Evolutionary conservation across 2,329 filamentous ascomycete species (phyloP).

Genomic region (Aspergillus flavus): DNA sequence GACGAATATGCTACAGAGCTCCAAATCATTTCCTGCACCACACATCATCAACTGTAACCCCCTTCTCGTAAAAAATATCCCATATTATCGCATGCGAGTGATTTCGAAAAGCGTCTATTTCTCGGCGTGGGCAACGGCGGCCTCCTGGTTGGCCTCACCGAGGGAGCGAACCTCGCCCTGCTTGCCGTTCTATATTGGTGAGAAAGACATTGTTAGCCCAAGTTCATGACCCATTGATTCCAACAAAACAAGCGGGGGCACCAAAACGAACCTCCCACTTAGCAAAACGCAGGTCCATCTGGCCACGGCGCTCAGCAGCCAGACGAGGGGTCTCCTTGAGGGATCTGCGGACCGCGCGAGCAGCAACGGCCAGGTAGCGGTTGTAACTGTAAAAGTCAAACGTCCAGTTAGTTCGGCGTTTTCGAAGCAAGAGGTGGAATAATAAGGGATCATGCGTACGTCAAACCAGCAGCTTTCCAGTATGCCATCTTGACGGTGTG

Average conservation of each 20-base stretch:
- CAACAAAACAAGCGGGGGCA: conserved; percentile 10
- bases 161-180: conserved; percentile 82
- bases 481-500: conserved; percentile 76
- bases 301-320: conserved; percentile 82
- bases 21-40: conserved; percentile 29
- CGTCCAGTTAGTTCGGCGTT: conserved; percentile 1
- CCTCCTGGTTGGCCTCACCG: conserved; percentile 56
- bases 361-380: conserved; percentile 95
- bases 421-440: not conserved
- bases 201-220: conserved; percentile 34
- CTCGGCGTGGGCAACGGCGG: conserved; percentile 47
- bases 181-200: conserved; percentile 78
- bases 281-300: conserved; percentile 84
- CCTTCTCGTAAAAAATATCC: conserved; percentile 21
- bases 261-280: conserved; percentile 86
- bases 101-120: conserved; percentile 39
- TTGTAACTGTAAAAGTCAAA: conserved; percentile 76
- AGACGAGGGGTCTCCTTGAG: conserved; percentile 95
- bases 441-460: conserved; percentile 60
- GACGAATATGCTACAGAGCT: conserved; percentile 43
- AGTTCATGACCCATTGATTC: conserved; percentile 10
- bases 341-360: conserved; percentile 92
- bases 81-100: conserved; percentile 23
- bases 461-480: conserved; percentile 98
- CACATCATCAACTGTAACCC: conserved; percentile 25